Base-by-base conservation (phyloP, 768 basidiomycete species). In the Lactarius pseudohatsudake region DNA sequence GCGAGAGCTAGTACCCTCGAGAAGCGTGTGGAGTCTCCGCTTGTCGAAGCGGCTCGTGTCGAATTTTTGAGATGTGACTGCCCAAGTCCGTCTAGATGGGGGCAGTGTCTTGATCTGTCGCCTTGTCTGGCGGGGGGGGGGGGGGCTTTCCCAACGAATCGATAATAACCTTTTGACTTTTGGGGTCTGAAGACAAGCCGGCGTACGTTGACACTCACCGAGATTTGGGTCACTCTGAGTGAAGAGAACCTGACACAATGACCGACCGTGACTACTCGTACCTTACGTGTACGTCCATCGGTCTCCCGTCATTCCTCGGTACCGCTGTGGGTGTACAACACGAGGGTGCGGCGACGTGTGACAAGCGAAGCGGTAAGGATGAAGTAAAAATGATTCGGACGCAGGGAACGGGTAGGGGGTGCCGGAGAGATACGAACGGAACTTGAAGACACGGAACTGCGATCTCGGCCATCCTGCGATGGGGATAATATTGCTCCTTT, bases 121-220 rank as follows among this genome's bases (percentile, higher is more conserved):
- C 26, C 55, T 55, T 58, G 28, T 30, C 10, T 34, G 61, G 28
- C 7, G 55, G 16, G 30, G 36, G 30, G 16, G 30, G 36, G 30
- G 30, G n/a, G 26, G 26, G 36, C 18, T 22, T 15, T 50, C 22
- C 22, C 22, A 11, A n/a, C 18, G 9, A n/a, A 36, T 67, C 59
- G 62, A 36, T 54, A 40, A 55, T 63, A 55, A 36, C 30, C 62
- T 63, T 63, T 63, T 67, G 62, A 64, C 61, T 63, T 64, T 61
- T 22, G 32, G 57, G 62, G 57, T 62, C 38, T 62, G 40, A n/a
- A 63, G 57, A 30, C 34, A 11, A 18, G 57, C 53, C 45, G 6
- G 38, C 64, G 36, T 43, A 16, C 18, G 34, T 38, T 18, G 50
- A 59, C 41, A 61, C 64, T 20, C 26, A 56, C 41, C 45, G 43